Conservation (phyloP, 2,329 filamentous ascomycete species). For the Scedosporium dehoogii region DNA sequence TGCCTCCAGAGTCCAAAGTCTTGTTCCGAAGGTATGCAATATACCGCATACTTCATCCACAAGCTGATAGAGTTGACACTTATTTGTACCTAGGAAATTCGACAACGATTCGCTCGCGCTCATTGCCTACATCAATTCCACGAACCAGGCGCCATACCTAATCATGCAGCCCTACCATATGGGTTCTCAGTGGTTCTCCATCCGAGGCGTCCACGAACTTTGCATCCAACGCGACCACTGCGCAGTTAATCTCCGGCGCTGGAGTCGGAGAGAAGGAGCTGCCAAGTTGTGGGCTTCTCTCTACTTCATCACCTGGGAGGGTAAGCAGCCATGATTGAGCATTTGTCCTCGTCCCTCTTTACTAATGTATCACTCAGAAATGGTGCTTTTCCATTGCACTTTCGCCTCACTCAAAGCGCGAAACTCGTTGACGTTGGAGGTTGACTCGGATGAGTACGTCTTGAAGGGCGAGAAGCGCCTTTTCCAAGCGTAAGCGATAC, state of each 20-base stretch:
- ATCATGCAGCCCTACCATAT: conserved; percentile 33
- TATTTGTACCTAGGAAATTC: conserved; percentile 31
- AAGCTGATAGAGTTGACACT: conserved; percentile 6
- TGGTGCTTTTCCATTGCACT: conserved; percentile 49
- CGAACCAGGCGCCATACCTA: conserved; percentile 34
- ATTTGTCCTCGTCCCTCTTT: conserved; percentile 2
- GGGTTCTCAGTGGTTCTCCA: conserved; percentile 34
- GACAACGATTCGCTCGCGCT: conserved; percentile 45
- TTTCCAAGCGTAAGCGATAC: conserved; percentile 43
- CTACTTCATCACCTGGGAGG: conserved; percentile 51
- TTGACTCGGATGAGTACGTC: conserved; percentile 35
- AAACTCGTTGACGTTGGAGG: conserved; percentile 31
- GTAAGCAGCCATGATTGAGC: conserved; percentile 22
- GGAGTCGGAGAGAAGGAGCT: conserved; percentile 32
- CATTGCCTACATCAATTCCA: conserved; percentile 37
- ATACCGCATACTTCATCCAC: neutral
- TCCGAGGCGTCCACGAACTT: conserved; percentile 43
- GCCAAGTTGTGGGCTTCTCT: conserved; percentile 44
- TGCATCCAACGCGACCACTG: conserved; percentile 38
- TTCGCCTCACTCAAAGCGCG: conserved; percentile 47
- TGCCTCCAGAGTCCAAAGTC: conserved; percentile 37
- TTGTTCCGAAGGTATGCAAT: conserved; percentile 42
- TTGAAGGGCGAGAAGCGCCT: conserved; percentile 38
- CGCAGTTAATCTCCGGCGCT: conserved; percentile 40
- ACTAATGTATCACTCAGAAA: conserved; percentile 29